Percentiles rank a stretch among this genome's conserved stretches.
phyloP scores from a whole-genome alignment of 305 asterid genomes.

The Solanum hybrid region DNA sequence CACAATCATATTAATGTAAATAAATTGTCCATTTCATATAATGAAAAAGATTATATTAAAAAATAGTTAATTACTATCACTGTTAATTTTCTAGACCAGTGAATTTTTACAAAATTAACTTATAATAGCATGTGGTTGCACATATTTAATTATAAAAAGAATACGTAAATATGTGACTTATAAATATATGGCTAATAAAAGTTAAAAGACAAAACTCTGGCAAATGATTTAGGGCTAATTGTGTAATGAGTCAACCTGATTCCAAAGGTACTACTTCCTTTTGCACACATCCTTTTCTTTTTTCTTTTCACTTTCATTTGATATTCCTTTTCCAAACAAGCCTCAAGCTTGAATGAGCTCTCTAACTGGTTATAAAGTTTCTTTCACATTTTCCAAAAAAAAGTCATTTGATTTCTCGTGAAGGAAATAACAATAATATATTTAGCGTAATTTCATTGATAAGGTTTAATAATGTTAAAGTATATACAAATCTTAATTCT shows the following conservation, averaged over 20 bases:
- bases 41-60: no score
- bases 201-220: background rate
- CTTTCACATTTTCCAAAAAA: no score
- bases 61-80: background rate
- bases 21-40: accelerated
- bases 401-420: no score
- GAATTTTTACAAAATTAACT: background rate
- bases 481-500: background rate
- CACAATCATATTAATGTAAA: background rate
- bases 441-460: background rate
- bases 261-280: background rate
- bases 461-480: background rate
- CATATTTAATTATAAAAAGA: background rate
- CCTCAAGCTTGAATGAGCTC: no score
- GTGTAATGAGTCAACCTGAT: background rate
- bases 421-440: background rate
- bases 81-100: background rate
- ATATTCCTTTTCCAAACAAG: background rate
- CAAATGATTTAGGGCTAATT: background rate
- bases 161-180: background rate
- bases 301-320: background rate
- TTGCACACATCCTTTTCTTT: background rate
- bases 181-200: background rate
- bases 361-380: no score
- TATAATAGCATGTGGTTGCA: background rate